These are phyloP conservation scores for Chaetothyriales sp. DNA, from an alignment of 2,329 filamentous ascomycete genomes.

Conservation along the genomic window DNA sequence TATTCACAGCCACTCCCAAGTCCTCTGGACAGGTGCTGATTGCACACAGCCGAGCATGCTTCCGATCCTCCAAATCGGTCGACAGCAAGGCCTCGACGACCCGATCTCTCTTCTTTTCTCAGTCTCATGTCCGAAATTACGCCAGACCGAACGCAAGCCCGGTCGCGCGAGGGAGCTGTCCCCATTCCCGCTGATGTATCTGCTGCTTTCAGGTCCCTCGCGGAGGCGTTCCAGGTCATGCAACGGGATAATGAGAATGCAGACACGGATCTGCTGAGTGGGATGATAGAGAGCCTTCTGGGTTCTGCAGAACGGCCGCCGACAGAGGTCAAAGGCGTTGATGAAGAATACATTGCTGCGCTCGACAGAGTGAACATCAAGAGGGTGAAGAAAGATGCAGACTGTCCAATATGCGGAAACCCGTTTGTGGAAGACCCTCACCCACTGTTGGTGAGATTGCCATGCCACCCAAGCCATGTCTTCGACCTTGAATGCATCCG, in stretches of 20 bases:
- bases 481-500: slow-evolving; percentile 54
- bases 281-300: slow-evolving; percentile 44
- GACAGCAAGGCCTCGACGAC: slow-evolving; percentile 35
- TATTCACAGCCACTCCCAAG: not conserved
- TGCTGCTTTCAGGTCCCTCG: slow-evolving; percentile 45
- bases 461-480: slow-evolving; percentile 47
- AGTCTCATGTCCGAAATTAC: slow-evolving; percentile 46
- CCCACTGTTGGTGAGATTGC: slow-evolving; percentile 49
- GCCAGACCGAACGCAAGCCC: slow-evolving; percentile 33
- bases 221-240: slow-evolving; percentile 49
- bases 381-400: slow-evolving; percentile 17
- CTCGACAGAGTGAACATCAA: slow-evolving; percentile 19
- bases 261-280: slow-evolving; percentile 35
- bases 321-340: slow-evolving; percentile 45
- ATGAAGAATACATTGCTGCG: slow-evolving; percentile 32
- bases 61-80: slow-evolving; percentile 9
- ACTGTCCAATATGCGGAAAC: slow-evolving; percentile 42
- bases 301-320: slow-evolving; percentile 46
- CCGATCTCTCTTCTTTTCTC: slow-evolving; percentile 54
- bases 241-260: slow-evolving; percentile 27
- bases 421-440: slow-evolving; percentile 44
- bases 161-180: slow-evolving; percentile 43
- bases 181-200: slow-evolving; percentile 49
- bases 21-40: not conserved
- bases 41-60: slow-evolving; percentile 15